A percentile compares a stretch with the other conserved stretches of the same genome.
phyloP scores from a whole-genome alignment of 768 basidiomycete genomes.

The Suillus weaverae region DNA sequence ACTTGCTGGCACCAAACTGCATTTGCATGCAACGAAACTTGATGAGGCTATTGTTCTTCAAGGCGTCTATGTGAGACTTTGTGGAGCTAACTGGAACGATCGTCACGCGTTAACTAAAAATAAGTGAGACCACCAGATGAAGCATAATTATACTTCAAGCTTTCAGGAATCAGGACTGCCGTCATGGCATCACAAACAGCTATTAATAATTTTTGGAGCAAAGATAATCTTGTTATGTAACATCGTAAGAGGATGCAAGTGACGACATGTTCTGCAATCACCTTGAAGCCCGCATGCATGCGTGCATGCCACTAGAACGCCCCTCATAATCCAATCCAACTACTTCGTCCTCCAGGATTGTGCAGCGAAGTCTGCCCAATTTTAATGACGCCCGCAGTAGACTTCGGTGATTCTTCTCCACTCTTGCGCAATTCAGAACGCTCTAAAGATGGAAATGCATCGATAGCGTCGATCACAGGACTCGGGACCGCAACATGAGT shows the following conservation, averaged over 20 bases:
- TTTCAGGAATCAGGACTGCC: background rate
- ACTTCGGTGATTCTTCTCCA: conserved; percentile 19
- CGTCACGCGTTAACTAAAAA: background rate
- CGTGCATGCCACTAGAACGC: background rate
- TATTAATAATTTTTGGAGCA: background rate
- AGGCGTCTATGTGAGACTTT: background rate
- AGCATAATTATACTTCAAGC: background rate
- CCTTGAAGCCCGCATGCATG: background rate
- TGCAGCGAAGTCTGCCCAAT: conserved; percentile 94
- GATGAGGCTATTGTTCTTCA: background rate
- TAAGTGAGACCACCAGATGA: background rate
- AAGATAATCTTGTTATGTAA: conserved; percentile 4
- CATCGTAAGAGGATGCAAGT: background rate
- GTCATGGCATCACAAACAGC: background rate
- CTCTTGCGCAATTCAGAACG: conserved; percentile 14
- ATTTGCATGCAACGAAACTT: background rate
- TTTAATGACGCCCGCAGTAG: conserved; percentile 60
- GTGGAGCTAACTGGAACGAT: background rate
- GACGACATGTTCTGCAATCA: background rate
- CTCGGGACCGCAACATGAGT: conserved; percentile 47
- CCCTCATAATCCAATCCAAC: conserved; percentile 83
- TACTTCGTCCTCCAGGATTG: conserved; percentile 86
- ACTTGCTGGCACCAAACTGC: background rate
- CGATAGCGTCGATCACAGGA: conserved; percentile 70
- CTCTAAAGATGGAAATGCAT: conserved; percentile 34